Base-by-base conservation (phyloP, 345 rosid genomes). In the Euclidium syriacum region DNA sequence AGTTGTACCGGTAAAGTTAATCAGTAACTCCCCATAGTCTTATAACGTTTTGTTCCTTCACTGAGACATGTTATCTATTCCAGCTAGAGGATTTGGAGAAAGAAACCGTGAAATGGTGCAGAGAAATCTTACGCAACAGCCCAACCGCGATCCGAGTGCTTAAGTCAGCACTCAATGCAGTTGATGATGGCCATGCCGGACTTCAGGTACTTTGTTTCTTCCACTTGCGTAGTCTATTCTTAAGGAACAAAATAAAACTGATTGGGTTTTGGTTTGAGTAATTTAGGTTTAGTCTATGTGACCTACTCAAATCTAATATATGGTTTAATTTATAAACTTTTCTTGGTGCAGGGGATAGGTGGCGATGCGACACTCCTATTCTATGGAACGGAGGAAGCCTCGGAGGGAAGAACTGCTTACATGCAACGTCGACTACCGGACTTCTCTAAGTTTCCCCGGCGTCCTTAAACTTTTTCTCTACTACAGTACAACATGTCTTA, bases 61-160 rank as follows among this genome's bases (percentile, higher is more conserved):
- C 61, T 50, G 14, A 54, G 38, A 64, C 25, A 10, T 52, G 43
- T 19, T 56, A 39, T 52, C 11, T 22, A 55, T 19, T 73, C 24
- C 75, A 94, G 97, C 73, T 94, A 38, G 91, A 81, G 17, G 79
- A 77, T 39, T 75, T 94, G 67, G 99, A 89, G 83, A 68, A 74
- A 53, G 99, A 89, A 78, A 89, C 99, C 9, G 81, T 85, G 30
- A 79, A 83, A 72, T 94, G 96, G 97, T 89, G 97, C 30, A 78
- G 97, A 73, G 88, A 94, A 75, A 85, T 89, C 62, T 74, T 89
- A 51, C 73, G 88, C 52, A 92, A 94, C 58, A 94, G 97, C 64
- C 97, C 99, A 12, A 89, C 96, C 2, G 99, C 99, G 1, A 77
- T 89, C 61, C 81, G 98, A 47, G 86, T 92, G 39, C 91, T 89